Percentiles rank a stretch among this genome's conserved stretches.
Evolutionary conservation across 768 basidiomycete species (phyloP).

Genomic region (Podaxis rugospora): DNA sequence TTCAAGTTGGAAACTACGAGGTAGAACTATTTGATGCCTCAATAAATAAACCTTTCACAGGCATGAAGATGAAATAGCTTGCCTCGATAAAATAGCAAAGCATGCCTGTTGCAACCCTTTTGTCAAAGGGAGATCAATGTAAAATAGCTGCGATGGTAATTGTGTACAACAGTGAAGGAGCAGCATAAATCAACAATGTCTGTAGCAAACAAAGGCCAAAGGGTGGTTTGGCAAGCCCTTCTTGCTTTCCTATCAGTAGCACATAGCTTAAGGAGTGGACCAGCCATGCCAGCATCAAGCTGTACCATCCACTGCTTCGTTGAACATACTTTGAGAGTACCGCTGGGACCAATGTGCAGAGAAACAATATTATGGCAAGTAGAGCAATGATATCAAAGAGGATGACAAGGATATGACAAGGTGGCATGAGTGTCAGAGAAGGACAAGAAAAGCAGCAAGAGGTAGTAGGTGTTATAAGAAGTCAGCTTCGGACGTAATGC

Average conservation of each 20-base stretch:
- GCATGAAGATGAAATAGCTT: background rate
- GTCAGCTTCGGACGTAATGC: too few relatives aligned
- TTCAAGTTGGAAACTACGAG: background rate
- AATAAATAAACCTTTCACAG: background rate
- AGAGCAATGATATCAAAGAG: conserved; percentile 2
- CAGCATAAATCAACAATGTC: conserved; percentile 6
- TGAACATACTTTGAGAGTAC: background rate
- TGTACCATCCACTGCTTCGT: conserved; percentile 1
- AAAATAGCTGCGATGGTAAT: background rate
- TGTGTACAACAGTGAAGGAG: background rate
- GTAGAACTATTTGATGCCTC: background rate
- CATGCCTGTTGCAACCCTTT: background rate
- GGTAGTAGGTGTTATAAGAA: too few relatives aligned
- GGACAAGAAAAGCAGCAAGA: too few relatives aligned
- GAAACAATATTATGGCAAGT: background rate
- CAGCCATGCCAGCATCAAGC: background rate
- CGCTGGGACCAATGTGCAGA: background rate
- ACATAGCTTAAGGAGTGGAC: conserved; percentile 6
- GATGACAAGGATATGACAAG: conserved; percentile 1
- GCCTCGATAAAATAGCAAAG: conserved; percentile 1
- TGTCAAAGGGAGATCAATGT: background rate
- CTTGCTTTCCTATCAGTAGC: background rate
- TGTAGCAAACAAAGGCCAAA: background rate
- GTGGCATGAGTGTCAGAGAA: background rate
- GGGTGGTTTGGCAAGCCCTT: background rate